Percentiles rank a stretch among this genome's conserved stretches.
Evolutionary conservation across 2,329 filamentous ascomycete genomes (phyloP).

Genomic region (Lasiodiplodia sp.): DNA sequence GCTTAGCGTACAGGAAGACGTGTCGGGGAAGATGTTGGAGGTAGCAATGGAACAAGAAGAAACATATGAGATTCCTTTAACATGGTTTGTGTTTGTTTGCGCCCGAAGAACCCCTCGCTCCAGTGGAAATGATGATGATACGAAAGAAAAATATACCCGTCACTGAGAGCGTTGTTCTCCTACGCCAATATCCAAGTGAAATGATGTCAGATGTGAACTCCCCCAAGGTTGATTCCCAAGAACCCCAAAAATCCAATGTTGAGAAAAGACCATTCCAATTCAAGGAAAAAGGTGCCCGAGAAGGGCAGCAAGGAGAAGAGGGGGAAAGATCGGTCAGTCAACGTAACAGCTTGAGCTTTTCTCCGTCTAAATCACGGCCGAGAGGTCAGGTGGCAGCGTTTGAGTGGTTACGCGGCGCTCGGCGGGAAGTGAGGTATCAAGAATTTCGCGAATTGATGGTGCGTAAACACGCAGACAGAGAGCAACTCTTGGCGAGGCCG

Average conservation of each 20-base stretch:
- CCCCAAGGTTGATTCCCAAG: slow-evolving; percentile 3
- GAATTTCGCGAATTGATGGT: slow-evolving; percentile 10
- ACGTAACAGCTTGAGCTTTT: slow-evolving; percentile 17
- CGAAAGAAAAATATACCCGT: neutral
- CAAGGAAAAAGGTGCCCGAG: neutral
- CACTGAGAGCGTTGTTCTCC: slow-evolving; percentile 22
- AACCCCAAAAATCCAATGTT: slow-evolving; percentile 19
- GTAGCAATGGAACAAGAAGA: neutral
- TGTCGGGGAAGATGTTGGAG: neutral
- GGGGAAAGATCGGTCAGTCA: neutral
- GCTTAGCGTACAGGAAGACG: slow-evolving; percentile 20
- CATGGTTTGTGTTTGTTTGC: slow-evolving; percentile 17
- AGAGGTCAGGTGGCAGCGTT: slow-evolving; percentile 15
- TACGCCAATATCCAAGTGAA: slow-evolving; percentile 16
- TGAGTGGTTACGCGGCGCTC: slow-evolving; percentile 9
- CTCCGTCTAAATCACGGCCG: slow-evolving; percentile 15
- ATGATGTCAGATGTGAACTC: neutral
- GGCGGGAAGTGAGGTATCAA: slow-evolving; percentile 17
- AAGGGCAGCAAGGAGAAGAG: slow-evolving; percentile 9
- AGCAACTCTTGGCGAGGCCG: slow-evolving; percentile 6
- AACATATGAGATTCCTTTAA: neutral
- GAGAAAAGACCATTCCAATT: slow-evolving; percentile 5
- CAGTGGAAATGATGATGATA: slow-evolving; percentile 4
- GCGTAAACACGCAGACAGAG: slow-evolving; percentile 13
- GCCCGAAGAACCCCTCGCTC: slow-evolving; percentile 23